A percentile compares a stretch with the other conserved stretches of the same genome.
Evolutionary conservation across 345 rosid species (phyloP).

Genomic region (Acer saccharum): DNA sequence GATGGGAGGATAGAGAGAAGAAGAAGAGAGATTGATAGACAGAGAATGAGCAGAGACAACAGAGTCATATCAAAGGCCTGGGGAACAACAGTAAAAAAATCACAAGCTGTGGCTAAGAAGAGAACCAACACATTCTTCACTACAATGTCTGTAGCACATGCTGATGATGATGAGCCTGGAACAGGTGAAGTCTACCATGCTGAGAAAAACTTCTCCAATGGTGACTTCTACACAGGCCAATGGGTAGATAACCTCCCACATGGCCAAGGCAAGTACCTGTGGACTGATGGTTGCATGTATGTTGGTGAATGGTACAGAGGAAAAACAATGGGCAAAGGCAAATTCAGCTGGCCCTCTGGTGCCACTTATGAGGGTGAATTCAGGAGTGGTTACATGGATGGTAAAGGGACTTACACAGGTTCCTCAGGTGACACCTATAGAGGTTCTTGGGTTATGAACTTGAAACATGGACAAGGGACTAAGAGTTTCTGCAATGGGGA

Average conservation of each 20-base stretch:
- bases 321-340: constrained; percentile 76
- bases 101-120: constrained; percentile 47
- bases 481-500: constrained; percentile 77
- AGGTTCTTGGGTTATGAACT: constrained; percentile 90
- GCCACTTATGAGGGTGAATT: constrained; percentile 97
- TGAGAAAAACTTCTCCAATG: constrained; percentile 62
- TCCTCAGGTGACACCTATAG: constrained; percentile 65
- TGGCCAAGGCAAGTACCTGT: constrained; percentile 80
- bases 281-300: constrained; percentile 97
- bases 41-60: constrained; percentile 44
- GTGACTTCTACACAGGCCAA: constrained; percentile 87
- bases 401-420: constrained; percentile 83
- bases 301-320: constrained; percentile 87
- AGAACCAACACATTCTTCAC: constrained; percentile 36
- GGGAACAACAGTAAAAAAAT: constrained; percentile 38
- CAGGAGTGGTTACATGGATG: constrained; percentile 87
- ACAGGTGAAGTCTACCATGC: constrained; percentile 45
- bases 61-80: constrained; percentile 40
- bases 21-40: constrained; percentile 24
- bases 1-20: constrained; percentile 16
- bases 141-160: constrained; percentile 88
- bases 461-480: constrained; percentile 82
- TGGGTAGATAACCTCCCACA: constrained; percentile 74
- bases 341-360: constrained; percentile 90
- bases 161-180: constrained; percentile 70